A percentile compares a stretch with the other conserved stretches of the same genome.
Evolutionary conservation across 73 alveolate genomes (phyloP).

Genomic region (Paraurostyla sp.): DNA sequence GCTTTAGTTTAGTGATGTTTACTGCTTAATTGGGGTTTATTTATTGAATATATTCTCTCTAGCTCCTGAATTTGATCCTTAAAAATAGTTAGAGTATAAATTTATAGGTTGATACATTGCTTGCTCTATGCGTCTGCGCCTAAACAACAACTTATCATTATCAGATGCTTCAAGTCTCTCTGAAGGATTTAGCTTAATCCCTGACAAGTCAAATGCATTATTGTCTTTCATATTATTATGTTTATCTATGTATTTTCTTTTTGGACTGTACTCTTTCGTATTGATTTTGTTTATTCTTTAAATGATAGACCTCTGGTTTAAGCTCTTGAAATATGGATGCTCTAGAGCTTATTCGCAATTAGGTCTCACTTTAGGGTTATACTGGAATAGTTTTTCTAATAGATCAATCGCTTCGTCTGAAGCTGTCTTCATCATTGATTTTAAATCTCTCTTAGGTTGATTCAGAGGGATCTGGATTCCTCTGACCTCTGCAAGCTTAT

Average conservation of each 20-base stretch:
- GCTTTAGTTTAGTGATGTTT: too few species aligned
- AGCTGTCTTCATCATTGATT: slow-evolving; percentile 60
- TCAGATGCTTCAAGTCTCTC: background rate
- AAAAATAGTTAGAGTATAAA: too few species aligned
- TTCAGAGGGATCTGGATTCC: slow-evolving; percentile 56
- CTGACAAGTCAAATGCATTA: too few species aligned
- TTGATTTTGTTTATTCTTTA: slow-evolving; percentile 64
- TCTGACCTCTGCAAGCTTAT: slow-evolving; percentile 46
- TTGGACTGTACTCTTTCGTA: slow-evolving; percentile 56
- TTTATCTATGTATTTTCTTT: background rate
- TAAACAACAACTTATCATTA: background rate
- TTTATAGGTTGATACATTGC: background rate
- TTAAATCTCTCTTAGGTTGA: slow-evolving; percentile 58
- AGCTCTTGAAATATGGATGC: slow-evolving; percentile 55
- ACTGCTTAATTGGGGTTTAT: too few species aligned
- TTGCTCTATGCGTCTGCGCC: background rate
- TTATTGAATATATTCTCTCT: too few species aligned
- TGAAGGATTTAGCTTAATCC: background rate
- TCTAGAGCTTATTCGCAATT: slow-evolving; percentile 46
- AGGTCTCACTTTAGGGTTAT: slow-evolving; percentile 35
- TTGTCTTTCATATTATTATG: background rate
- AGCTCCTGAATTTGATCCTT: too few species aligned
- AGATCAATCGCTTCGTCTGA: slow-evolving; percentile 78
- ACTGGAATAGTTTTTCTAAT: slow-evolving; percentile 68
- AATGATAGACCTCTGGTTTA: slow-evolving; percentile 72